Evolutionary conservation across 2,329 filamentous ascomycete species (phyloP).

Genomic region (Fusarium sulawesiense): DNA sequence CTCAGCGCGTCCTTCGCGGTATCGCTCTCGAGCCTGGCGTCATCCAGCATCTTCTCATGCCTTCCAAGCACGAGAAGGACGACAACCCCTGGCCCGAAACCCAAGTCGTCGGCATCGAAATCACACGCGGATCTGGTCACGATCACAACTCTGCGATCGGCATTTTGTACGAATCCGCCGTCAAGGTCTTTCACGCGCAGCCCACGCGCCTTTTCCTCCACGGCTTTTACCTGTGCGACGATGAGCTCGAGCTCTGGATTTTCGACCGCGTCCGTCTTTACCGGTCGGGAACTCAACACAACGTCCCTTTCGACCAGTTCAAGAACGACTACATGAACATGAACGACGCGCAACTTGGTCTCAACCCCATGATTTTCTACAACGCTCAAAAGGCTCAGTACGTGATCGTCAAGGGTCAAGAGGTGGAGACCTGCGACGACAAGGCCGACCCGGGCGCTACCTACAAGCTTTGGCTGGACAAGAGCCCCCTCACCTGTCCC

Average conservation of each 20-base stretch:
- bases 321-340: slow-evolving; percentile 1
- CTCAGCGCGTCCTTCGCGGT: neutral
- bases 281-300: neutral
- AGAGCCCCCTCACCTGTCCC: slow-evolving; percentile 17
- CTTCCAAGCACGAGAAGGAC: neutral
- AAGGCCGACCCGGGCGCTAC: neutral
- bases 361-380: neutral
- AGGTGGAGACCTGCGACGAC: neutral
- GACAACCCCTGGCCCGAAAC: neutral
- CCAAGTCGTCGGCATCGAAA: neutral
- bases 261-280: slow-evolving; percentile 3
- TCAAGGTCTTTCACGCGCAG: neutral
- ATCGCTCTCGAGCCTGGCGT: neutral
- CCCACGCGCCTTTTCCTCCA: neutral
- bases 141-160: neutral
- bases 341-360: neutral
- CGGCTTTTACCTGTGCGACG: neutral
- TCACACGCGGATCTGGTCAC: neutral
- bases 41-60: neutral
- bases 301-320: neutral
- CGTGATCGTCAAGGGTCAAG: neutral
- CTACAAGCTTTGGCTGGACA: slow-evolving; percentile 16
- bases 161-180: neutral
- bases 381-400: neutral
- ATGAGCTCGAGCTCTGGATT: slow-evolving; percentile 1